These are phyloP conservation scores for Leishmania braziliensis DNA, from an alignment of 208 protist species.

Conservation along the genomic window DNA sequence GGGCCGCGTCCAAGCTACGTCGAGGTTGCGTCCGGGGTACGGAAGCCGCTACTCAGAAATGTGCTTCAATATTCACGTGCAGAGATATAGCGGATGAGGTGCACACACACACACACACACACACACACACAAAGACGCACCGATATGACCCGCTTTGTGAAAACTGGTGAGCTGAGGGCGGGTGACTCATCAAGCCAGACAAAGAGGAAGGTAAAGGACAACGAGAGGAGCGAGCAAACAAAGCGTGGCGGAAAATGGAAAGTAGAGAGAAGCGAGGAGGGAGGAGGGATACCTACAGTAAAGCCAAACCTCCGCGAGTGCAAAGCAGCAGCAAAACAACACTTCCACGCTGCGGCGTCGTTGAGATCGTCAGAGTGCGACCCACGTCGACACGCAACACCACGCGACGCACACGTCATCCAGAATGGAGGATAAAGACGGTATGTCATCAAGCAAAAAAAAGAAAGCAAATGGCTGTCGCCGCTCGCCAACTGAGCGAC, in stretches of 20 bases:
- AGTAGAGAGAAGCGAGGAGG: not conserved
- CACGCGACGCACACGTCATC: not conserved
- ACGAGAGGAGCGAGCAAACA: not conserved
- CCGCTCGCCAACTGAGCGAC: not conserved
- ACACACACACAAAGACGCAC: not conserved
- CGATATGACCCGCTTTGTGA: not conserved
- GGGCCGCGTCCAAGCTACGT: not conserved
- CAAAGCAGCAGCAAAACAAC: not conserved
- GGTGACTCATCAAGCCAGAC: not conserved
- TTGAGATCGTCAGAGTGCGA: not conserved
- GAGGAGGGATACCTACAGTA: not conserved
- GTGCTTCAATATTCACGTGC: not conserved
- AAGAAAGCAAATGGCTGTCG: not conserved
- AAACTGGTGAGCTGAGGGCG: too few relatives aligned
- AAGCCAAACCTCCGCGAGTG: not conserved
- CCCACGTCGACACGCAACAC: not conserved
- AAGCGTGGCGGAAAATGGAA: not conserved
- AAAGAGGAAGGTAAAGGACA: not conserved
- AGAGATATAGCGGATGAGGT: not conserved
- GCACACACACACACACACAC: not conserved
- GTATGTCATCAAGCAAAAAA: not conserved
- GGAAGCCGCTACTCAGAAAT: not conserved
- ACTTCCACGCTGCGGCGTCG: not conserved
- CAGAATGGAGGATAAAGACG: not conserved
- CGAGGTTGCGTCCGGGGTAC: not conserved